Evolutionary conservation across 306 rosid species (phyloP), one percentile per base, ranked within the genome.

Genomic region (Begonia fuchsioides): DNA sequence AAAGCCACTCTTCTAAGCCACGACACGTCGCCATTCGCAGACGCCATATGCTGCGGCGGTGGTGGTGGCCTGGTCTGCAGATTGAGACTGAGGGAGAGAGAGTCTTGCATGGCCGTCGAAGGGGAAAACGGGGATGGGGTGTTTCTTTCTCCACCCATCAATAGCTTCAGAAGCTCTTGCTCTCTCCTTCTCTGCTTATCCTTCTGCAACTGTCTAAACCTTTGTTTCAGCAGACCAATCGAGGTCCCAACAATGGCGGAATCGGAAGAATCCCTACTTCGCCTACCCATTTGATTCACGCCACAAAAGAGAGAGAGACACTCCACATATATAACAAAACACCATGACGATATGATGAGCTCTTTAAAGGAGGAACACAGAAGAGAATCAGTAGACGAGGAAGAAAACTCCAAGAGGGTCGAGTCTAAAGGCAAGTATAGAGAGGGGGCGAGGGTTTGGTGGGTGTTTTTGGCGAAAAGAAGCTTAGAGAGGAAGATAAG

Each of bases 151-250:
- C 58, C 52, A n/a, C 52, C 69, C 1, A 78, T 64, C 41, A 75
- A 66, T 26, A 70, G 58, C 55, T 69, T 66, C 32, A 68, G 63
- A 51, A 90, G 75, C 65, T 90, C 70, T 50, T 75, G 78, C 50
- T 81, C 83, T 51, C 81, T 93, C 58, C 98, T 85, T 49, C 79
- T 81, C 59, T 79, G 87, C 58, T 84, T 90, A 63, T 77, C 94
- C 69, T 81, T 90, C 77, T 90, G 90, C 74, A 90, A 75, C 56
- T 77, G 82, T 47, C 85, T 79, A 61, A 90, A 90, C 77, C 98
- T 84, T 59, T 84, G 87, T 66, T 90, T 95, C 64, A 90, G 75
- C 18, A 90, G 85, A 56, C 85, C 94, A 65, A 90, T 90, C 65
- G 98, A 90, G 55, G 95, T 73, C 32, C 73, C 71, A 39, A 69